Evolutionary conservation across 805 yeast genomes (phyloP).

Genomic region (Zygosaccharomyces rouxii): DNA sequence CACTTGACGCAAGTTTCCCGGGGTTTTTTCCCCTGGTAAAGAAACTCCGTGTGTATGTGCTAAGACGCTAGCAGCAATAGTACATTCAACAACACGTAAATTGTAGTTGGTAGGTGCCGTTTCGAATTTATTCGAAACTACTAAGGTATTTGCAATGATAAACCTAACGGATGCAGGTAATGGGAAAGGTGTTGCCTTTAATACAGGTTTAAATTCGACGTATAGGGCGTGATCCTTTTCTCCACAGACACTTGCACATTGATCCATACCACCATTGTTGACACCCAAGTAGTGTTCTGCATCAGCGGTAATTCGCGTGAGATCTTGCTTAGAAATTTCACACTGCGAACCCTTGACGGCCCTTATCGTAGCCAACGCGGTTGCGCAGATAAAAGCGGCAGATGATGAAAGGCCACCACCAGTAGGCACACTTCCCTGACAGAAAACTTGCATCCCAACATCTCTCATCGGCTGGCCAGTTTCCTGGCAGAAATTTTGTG

Average conservation of each 20-base stretch:
- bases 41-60: conserved; percentile 45
- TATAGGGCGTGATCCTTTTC: conserved; percentile 52
- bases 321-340: conserved; percentile 44
- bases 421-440: conserved; percentile 65
- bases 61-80: conserved; percentile 58
- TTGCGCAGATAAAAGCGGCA: conserved; percentile 67
- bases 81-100: conserved; percentile 66
- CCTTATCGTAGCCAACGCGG: conserved; percentile 52
- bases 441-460: conserved; percentile 47
- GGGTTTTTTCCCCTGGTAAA: conserved; percentile 27
- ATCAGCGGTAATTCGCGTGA: conserved; percentile 57
- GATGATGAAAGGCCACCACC: conserved; percentile 70
- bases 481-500: conserved; percentile 44
- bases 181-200: conserved; percentile 49
- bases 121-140: conserved; percentile 59
- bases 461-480: conserved; percentile 27
- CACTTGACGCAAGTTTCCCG: conserved; percentile 61
- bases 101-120: conserved; percentile 69
- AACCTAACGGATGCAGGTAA: conserved; percentile 51
- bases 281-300: conserved; percentile 71
- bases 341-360: conserved; percentile 43
- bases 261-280: conserved; percentile 79
- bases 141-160: conserved; percentile 60
- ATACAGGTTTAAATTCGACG: conserved; percentile 56
- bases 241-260: conserved; percentile 66